phyloP scores from a whole-genome alignment of 1,284 basidiomycete species.

The Acaromyces ingoldii region DNA sequence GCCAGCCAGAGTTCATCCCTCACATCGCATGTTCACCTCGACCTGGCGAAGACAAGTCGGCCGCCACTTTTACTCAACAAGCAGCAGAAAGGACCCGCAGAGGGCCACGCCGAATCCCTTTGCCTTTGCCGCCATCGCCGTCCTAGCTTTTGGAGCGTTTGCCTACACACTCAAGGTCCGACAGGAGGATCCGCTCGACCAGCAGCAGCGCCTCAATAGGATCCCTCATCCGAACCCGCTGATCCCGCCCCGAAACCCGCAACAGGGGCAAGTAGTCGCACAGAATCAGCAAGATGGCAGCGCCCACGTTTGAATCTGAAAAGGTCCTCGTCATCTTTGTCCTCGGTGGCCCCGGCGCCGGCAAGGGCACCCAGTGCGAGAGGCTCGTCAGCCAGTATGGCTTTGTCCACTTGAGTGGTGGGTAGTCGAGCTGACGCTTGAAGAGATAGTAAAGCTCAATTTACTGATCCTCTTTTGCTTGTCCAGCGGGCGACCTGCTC shows the following conservation, averaged over 20 bases:
- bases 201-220: slow-evolving; percentile 31
- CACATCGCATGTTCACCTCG: too few relatives aligned
- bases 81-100: too few relatives aligned
- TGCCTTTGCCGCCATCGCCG: slow-evolving; percentile 28
- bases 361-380: slow-evolving; percentile 94
- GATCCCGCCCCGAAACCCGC: slow-evolving; percentile 17
- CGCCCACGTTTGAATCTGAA: slow-evolving; percentile 63
- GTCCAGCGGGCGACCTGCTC: slow-evolving; percentile 84
- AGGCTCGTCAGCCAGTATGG: slow-evolving; percentile 79
- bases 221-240: slow-evolving; percentile 46
- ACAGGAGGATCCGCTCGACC: slow-evolving; percentile 34
- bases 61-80: too few relatives aligned
- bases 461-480: background rate
- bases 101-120: slow-evolving; percentile 17
- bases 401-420: slow-evolving; percentile 92
- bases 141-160: slow-evolving; percentile 36
- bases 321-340: slow-evolving; percentile 90
- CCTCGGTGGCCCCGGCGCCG: slow-evolving; percentile 93
- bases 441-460: background rate
- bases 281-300: slow-evolving; percentile 3
- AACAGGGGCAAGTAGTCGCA: background rate
- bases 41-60: too few relatives aligned
- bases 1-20: too few relatives aligned
- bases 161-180: slow-evolving; percentile 32
- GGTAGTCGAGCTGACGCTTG: slow-evolving; percentile 12